phyloP scores from a whole-genome alignment of 1,284 basidiomycete species.

The Ceratobasidium sp. region DNA sequence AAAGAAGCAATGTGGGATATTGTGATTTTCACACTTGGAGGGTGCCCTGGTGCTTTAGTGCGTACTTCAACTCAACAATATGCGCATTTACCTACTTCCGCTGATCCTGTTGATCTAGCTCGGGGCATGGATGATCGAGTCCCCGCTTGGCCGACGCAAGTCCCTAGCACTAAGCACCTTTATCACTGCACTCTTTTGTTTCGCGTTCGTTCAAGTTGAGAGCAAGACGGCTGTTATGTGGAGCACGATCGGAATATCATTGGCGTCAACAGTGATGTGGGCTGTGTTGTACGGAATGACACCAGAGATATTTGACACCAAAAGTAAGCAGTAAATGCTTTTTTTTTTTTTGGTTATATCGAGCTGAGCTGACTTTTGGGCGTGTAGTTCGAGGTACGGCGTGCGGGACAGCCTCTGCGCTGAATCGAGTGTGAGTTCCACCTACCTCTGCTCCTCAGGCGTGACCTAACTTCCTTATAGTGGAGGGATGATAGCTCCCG shows the following conservation, averaged over 20 bases:
- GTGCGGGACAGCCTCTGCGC: conserved; percentile 89
- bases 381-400: conserved; percentile 86
- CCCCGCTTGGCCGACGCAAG: conserved; percentile 77
- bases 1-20: conserved; percentile 84
- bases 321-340: conserved; percentile 39
- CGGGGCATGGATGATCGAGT: conserved; percentile 91
- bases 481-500: conserved; percentile 91
- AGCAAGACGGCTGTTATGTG: conserved; percentile 75
- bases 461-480: conserved; percentile 59
- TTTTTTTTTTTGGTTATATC: too few species aligned
- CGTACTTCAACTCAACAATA: conserved; percentile 55
- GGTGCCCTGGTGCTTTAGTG: conserved; percentile 88
- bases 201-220: conserved; percentile 77
- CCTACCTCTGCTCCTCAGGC: conserved; percentile 27
- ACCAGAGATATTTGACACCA: conserved; percentile 87
- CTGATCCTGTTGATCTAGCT: conserved; percentile 64
- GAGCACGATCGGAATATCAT: conserved; percentile 84
- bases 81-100: not conserved
- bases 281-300: conserved; percentile 93
- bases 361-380: not conserved
- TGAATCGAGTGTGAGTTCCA: conserved; percentile 85
- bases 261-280: conserved; percentile 91
- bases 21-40: conserved; percentile 84
- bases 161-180: conserved; percentile 87
- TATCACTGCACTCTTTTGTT: conserved; percentile 83